Percentiles rank a stretch among this genome's conserved stretches.
phyloP scores from a whole-genome alignment of 495 filamentous ascomycete genomes.

The Penicillium coffeae region DNA sequence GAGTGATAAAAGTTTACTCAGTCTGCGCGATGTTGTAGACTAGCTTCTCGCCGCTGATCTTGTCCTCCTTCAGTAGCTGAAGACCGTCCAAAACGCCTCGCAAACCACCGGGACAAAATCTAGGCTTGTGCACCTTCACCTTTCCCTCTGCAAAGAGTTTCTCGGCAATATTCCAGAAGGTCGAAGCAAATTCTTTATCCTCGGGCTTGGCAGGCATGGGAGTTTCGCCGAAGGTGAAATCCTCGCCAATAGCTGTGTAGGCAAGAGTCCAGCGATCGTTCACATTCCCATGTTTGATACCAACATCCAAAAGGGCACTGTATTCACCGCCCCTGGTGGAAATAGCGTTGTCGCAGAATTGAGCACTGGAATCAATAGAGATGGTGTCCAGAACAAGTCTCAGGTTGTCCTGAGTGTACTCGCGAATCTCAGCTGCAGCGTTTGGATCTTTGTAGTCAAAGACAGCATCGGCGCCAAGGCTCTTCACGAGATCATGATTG shows the following conservation, averaged over 20 bases:
- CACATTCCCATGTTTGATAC: conserved; percentile 31
- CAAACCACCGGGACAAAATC: conserved; percentile 43
- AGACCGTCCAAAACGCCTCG: conserved; percentile 50
- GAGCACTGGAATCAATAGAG: conserved; percentile 24
- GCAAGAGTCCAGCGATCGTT: conserved; percentile 26
- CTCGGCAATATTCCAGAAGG: not conserved
- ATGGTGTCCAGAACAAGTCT: conserved; percentile 41
- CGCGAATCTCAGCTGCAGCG: conserved; percentile 28
- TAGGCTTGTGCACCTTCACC: conserved; percentile 47
- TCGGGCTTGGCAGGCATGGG: conserved; percentile 29
- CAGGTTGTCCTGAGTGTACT: conserved; percentile 36
- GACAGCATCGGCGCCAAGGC: conserved; percentile 34
- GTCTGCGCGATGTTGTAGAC: conserved; percentile 42
- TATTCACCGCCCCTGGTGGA: conserved; percentile 35
- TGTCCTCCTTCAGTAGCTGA: conserved; percentile 43
- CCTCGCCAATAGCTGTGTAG: conserved; percentile 39
- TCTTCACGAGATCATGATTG: conserved; percentile 34
- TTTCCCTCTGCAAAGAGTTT: conserved; percentile 11
- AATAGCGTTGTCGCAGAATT: conserved; percentile 37
- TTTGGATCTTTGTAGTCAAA: conserved; percentile 39
- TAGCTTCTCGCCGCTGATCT: conserved; percentile 55
- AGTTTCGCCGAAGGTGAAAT: conserved; percentile 28
- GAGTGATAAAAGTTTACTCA: not conserved
- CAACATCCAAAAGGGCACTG: conserved; percentile 17
- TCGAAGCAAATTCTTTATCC: conserved; percentile 15